Conservation (phyloP, 345 rosid species). For the Populus nigra region DNA sequence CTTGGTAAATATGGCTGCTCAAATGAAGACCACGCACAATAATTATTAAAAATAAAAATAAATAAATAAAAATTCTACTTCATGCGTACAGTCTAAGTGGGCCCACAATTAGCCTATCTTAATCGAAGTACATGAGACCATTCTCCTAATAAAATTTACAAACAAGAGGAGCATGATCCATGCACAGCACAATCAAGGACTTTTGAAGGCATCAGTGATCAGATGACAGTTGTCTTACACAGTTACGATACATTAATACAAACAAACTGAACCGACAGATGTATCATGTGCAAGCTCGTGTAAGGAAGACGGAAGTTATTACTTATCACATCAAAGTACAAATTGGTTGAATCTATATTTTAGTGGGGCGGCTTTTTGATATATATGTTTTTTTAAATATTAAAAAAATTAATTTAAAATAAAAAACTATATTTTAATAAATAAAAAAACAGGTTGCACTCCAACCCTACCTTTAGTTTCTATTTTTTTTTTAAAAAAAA, state of each 20-base stretch:
- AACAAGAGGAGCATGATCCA: background rate
- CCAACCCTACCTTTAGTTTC: background rate
- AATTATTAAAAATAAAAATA: no score
- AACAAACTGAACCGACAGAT: background rate
- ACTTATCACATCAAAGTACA: background rate
- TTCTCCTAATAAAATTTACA: background rate
- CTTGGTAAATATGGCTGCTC: conserved; percentile 82
- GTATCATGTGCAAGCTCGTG: background rate
- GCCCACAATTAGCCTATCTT: no score
- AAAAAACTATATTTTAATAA: no score
- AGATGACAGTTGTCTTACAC: background rate
- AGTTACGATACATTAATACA: background rate
- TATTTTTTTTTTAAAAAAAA: no score
- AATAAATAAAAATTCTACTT: no score
- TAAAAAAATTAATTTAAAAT: no score
- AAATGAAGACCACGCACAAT: background rate
- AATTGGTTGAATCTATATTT: background rate
- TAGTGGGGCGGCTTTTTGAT: no score
- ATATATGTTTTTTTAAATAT: no score
- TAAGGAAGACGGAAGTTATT: background rate
- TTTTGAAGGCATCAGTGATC: background rate
- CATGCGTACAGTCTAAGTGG: no score
- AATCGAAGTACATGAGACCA: background rate
- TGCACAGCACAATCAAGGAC: background rate
- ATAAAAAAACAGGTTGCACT: no score